Base-by-base conservation (phyloP, 345 rosid genomes). In the Microthlaspi erraticum region DNA sequence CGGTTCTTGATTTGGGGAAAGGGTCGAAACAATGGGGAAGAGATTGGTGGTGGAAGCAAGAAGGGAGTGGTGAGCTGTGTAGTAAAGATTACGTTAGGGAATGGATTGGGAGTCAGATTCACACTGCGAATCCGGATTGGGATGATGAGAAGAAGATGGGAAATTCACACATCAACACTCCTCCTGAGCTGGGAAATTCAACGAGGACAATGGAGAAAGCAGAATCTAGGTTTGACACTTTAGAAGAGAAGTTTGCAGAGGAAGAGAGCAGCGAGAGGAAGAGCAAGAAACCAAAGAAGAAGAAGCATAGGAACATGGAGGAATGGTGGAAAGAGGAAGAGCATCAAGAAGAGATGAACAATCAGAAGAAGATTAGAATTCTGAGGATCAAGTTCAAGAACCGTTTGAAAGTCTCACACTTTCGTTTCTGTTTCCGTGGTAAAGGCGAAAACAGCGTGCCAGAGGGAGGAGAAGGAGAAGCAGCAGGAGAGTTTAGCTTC, bases 41-140 rank as follows among this genome's bases (percentile, higher is more conserved):
- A 72, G 99, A 94, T 73, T 94, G 99, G 99, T 94, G 99, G 99
- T 91, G 98, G 97, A 92, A 87, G 76, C 98, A 91, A 74, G 97
- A 89, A 45, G 96, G 93, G 29, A 92, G 92, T 77, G 95, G 90
- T 46, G 99, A 94, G 67, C 67, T 92, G 69, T 89, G 93, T 62
- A 89, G 97, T 55, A 94, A 92, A 65, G 99, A 94, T 81, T 92
- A 94, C 53, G 96, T 94, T 10, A 87, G 76, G 87, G 99, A 94
- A 78, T 94, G 99, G 99, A 91, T 94, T 43, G 99, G 98, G 33
- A 91, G 98, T 79, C 99, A 94, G 58, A 92, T 92, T 58, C 84
- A 86, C 46, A 88, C 91, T 0, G 42, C 74, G 0, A 89, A 88
- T 75, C 87, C 94, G 16, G 94, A 84, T 73, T 94, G 97, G 99